Conservation (phyloP, 495 filamentous ascomycete genomes). For the Parathielavia hyrcaniae region DNA sequence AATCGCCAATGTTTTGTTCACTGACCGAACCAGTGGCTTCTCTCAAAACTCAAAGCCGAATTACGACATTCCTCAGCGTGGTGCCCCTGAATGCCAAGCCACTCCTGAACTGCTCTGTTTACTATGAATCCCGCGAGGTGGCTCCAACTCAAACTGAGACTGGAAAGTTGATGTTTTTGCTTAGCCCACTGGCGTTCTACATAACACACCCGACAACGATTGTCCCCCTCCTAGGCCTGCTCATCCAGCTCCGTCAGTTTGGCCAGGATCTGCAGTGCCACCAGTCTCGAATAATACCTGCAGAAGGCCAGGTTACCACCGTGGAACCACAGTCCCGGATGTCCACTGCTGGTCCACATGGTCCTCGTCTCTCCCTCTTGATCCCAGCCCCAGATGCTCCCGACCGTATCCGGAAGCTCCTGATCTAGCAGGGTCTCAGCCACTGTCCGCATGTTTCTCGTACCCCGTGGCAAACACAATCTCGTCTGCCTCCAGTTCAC, state of each 20-base stretch:
- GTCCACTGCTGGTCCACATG: constrained; percentile 66
- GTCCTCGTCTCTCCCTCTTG: constrained; percentile 66
- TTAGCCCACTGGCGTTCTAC: background rate
- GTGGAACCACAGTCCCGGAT: constrained; percentile 78
- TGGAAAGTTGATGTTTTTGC: background rate
- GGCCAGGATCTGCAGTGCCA: constrained; percentile 74
- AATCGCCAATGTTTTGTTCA: no score
- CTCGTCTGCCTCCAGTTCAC: constrained; percentile 65
- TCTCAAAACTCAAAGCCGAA: no score
- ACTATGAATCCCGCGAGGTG: background rate
- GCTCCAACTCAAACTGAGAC: no score
- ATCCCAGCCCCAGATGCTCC: constrained; percentile 73
- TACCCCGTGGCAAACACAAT: constrained; percentile 82
- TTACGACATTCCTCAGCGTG: no score
- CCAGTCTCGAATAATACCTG: constrained; percentile 61
- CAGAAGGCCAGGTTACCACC: constrained; percentile 73
- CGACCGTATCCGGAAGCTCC: constrained; percentile 56
- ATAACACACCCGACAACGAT: background rate
- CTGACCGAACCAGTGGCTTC: no score
- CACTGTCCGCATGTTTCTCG: constrained; percentile 65
- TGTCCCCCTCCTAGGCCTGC: background rate
- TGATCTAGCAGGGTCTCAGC: constrained; percentile 63
- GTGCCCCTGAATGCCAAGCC: background rate
- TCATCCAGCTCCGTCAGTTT: constrained; percentile 47
- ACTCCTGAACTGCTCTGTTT: background rate